Percentiles rank a stretch among this genome's conserved stretches.
These are phyloP conservation scores for Clavariopsis aquatica DNA, from an alignment of 495 filamentous ascomycete species.

Conservation along the genomic window DNA sequence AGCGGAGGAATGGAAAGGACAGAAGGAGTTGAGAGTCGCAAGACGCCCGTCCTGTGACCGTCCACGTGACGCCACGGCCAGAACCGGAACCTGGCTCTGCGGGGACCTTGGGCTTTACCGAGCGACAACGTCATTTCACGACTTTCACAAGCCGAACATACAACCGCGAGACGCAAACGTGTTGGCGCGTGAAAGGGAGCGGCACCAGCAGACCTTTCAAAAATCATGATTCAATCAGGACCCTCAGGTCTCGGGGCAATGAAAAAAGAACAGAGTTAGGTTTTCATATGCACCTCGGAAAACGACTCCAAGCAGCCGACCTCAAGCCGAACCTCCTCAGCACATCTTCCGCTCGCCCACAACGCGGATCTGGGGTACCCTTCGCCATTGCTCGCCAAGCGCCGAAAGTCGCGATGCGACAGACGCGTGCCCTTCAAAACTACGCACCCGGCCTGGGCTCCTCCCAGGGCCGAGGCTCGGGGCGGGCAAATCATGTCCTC, in stretches of 20 bases:
- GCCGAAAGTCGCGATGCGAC: constrained; percentile 6
- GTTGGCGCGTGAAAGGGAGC: background rate
- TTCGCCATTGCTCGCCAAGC: constrained; percentile 15
- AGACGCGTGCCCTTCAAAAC: constrained; percentile 26
- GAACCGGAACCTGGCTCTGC: constrained; percentile 7
- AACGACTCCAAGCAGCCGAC: constrained; percentile 34
- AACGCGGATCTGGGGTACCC: constrained; percentile 28
- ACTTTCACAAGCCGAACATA: constrained; percentile 26
- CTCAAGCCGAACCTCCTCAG: constrained; percentile 12
- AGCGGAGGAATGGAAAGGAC: background rate
- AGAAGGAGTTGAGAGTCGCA: no score
- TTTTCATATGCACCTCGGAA: constrained; percentile 6
- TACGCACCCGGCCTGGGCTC: constrained; percentile 19
- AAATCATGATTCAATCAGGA: background rate
- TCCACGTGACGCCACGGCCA: constrained; percentile 1
- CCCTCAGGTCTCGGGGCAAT: background rate
- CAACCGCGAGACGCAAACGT: constrained; percentile 1
- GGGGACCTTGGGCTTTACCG: background rate
- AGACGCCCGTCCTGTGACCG: background rate
- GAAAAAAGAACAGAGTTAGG: background rate
- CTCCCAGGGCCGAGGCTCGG: constrained; percentile 32
- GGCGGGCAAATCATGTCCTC: constrained; percentile 13
- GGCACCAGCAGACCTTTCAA: background rate
- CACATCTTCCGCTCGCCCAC: constrained; percentile 31
- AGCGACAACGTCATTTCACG: constrained; percentile 17